These are phyloP conservation scores for Dioszegia crocea DNA, from an alignment of 768 basidiomycete species.

Conservation along the genomic window DNA sequence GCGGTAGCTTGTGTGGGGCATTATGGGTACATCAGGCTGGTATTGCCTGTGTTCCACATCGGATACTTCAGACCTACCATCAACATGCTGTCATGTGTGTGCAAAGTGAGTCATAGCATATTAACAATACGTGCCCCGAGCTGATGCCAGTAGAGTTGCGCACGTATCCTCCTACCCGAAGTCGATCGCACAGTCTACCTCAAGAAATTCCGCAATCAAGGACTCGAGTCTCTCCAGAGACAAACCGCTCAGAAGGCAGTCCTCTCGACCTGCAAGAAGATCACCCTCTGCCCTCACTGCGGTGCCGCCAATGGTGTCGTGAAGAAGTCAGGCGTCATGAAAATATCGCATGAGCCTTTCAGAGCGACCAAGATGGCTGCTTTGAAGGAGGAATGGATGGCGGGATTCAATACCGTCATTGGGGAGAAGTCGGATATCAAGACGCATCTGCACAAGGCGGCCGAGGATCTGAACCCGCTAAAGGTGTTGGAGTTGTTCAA, in stretches of 20 bases:
- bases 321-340: slow-evolving; percentile 84
- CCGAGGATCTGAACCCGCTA: slow-evolving; percentile 90
- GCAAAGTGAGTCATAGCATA: slow-evolving; percentile 65
- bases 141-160: slow-evolving; percentile 61
- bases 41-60: slow-evolving; percentile 95
- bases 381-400: slow-evolving; percentile 82
- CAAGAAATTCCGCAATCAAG: slow-evolving; percentile 81
- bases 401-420: slow-evolving; percentile 72
- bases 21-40: slow-evolving; percentile 96
- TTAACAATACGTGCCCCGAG: background rate
- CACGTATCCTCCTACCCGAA: slow-evolving; percentile 82
- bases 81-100: slow-evolving; percentile 86
- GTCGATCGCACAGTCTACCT: slow-evolving; percentile 77
- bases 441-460: slow-evolving; percentile 77
- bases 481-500: slow-evolving; percentile 89
- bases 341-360: slow-evolving; percentile 97
- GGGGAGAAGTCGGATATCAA: slow-evolving; percentile 82
- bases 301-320: slow-evolving; percentile 89
- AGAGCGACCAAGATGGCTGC: slow-evolving; percentile 80
- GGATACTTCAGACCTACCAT: slow-evolving; percentile 97
- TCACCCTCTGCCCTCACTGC: slow-evolving; percentile 88
- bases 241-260: slow-evolving; percentile 77
- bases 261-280: slow-evolving; percentile 79
- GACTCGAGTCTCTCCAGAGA: slow-evolving; percentile 88
- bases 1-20: slow-evolving; percentile 96